Evolutionary conservation across 176 grass and related monocot species (phyloP), one percentile per base, ranked within the genome.

Genomic region (Aegilops sharonensis): DNA sequence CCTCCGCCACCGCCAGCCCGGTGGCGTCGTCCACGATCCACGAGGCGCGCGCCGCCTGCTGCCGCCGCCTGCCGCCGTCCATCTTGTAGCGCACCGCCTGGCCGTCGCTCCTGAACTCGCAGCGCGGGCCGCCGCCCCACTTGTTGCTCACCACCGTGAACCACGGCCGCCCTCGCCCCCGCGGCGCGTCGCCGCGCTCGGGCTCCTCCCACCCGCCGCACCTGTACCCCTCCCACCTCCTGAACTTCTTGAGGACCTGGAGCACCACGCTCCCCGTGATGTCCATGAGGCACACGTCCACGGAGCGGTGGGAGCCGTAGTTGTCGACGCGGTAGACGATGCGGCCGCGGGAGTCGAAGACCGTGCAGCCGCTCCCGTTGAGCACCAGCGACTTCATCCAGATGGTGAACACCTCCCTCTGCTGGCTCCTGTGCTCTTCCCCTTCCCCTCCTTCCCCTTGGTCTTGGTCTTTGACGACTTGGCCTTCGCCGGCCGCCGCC

Each of bases 341-440:
- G 57, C 72, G 45, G 39, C 95, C 95, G 63, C 83, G 72, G 72
- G 93, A 90, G 87, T 98, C 84, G 69, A 93, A 98, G 34, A 98
- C 89, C 62, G 95, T 92, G 85, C 95, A 98, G 25, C 93, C 95
- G 21, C 89, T 92, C 34, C 89, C 84, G 79, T 92, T 90, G 68
- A 98, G 81, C 47, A 95, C 91, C 86, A 98, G 84, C 64, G 93
- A 98, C 67, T 93, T 98, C 95, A 98, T 98, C 89, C 93, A 98
- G 52, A 98, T 72, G 9, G 93, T 95, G 88, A 91, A 98, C 68
- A 92, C 85, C 87, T 93, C 95, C 69, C 93, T 87, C 83, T 79
- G 62, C 76, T 73, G 37, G 56, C 88, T 92, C 78, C 34, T 69
- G 52, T 78, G 74, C 35, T 37, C 45, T 54, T 61, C 7, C 18